A percentile compares a stretch with the other conserved stretches of the same genome.
These are phyloP conservation scores for Setomelanomma holmii DNA, from an alignment of 2,329 filamentous ascomycete genomes.

Conservation along the genomic window DNA sequence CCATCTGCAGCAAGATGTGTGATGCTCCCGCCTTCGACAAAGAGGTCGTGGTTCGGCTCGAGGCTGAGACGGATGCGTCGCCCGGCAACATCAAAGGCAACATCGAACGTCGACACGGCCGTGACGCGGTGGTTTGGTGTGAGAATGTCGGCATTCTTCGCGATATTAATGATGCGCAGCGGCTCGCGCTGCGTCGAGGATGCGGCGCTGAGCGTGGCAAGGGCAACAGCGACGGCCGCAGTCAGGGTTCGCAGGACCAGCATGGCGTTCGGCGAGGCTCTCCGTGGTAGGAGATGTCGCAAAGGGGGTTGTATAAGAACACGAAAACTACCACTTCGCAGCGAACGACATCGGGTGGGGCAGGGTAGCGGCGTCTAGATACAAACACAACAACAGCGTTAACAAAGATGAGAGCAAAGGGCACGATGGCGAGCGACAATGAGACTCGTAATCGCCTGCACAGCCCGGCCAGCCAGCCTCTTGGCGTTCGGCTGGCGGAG, in stretches of 20 bases:
- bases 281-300: not conserved
- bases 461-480: conserved; percentile 22
- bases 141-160: conserved; percentile 79
- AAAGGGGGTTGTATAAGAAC: not conserved
- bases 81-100: conserved; percentile 76
- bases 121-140: conserved; percentile 81
- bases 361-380: conserved; percentile 10
- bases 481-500: conserved; percentile 20
- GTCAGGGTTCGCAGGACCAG: conserved; percentile 32
- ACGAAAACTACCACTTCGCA: conserved; percentile 21
- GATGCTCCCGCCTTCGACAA: conserved; percentile 77
- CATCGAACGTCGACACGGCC: conserved; percentile 81
- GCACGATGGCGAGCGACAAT: conserved; percentile 20
- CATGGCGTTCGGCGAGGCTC: conserved; percentile 36
- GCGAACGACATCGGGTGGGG: conserved; percentile 41
- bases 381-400: conserved; percentile 4
- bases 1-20: conserved; percentile 77
- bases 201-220: conserved; percentile 34
- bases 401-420: conserved; percentile 1
- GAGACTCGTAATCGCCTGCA: conserved; percentile 34
- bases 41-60: conserved; percentile 89
- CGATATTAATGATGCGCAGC: conserved; percentile 72
- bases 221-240: conserved; percentile 26
- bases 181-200: conserved; percentile 67
- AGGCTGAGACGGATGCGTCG: conserved; percentile 77